Evolutionary conservation across 495 filamentous ascomycete genomes (phyloP).

Genomic region (Penicillium taxi): DNA sequence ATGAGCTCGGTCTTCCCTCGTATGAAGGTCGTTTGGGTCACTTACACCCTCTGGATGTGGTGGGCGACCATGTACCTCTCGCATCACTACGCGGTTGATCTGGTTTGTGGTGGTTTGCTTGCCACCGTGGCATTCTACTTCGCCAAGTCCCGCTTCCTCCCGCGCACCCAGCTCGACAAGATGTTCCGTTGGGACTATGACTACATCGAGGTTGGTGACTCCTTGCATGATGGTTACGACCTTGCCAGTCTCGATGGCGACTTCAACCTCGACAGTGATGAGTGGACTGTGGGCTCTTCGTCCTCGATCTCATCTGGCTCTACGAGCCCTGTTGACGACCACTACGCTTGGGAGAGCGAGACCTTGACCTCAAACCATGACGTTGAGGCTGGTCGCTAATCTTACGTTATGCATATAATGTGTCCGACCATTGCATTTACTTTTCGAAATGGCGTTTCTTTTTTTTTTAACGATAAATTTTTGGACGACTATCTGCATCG

Average conservation of each 20-base stretch:
- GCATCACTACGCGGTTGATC: slow-evolving; percentile 91
- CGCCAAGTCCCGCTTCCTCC: slow-evolving; percentile 69
- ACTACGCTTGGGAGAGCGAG: slow-evolving; percentile 55
- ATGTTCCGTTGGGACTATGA: slow-evolving; percentile 91
- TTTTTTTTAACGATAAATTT: slow-evolving; percentile 34
- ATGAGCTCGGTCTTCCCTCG: slow-evolving; percentile 83
- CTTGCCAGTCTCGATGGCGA: slow-evolving; percentile 48
- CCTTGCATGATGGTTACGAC: slow-evolving; percentile 47
- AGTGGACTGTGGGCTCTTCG: slow-evolving; percentile 67
- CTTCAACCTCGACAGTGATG: slow-evolving; percentile 55
- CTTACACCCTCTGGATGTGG: slow-evolving; percentile 86
- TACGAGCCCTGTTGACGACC: slow-evolving; percentile 54
- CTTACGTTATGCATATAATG: slow-evolving; percentile 21
- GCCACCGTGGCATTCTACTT: slow-evolving; percentile 76
- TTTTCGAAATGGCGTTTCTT: slow-evolving; percentile 31
- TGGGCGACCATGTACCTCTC: slow-evolving; percentile 98
- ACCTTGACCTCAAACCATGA: slow-evolving; percentile 49
- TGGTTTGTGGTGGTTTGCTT: slow-evolving; percentile 76
- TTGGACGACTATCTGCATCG: slow-evolving; percentile 37
- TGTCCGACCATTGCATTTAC: slow-evolving; percentile 20
- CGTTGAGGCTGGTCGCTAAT: slow-evolving; percentile 39
- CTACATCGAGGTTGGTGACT: slow-evolving; percentile 74
- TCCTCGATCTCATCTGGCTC: slow-evolving; percentile 59
- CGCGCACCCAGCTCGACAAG: slow-evolving; percentile 73
- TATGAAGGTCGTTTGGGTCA: slow-evolving; percentile 64